A percentile compares a stretch with the other conserved stretches of the same genome.
phyloP scores from a whole-genome alignment of 371 early-diverging fungal genomes.

The Mucor sp. region DNA sequence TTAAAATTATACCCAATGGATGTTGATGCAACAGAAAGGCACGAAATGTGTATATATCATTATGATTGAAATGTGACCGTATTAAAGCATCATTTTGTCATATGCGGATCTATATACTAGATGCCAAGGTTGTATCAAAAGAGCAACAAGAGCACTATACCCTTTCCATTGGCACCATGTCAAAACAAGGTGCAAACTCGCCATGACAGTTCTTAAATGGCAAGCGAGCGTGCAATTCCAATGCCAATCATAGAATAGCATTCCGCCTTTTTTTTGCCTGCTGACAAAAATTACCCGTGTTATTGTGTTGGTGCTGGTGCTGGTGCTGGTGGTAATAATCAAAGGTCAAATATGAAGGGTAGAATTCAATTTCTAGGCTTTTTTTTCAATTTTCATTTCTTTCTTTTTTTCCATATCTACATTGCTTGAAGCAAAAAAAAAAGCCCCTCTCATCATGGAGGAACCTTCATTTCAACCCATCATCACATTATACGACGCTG shows the following conservation, averaged over 20 bases:
- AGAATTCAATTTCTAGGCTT: background rate
- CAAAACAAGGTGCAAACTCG: background rate
- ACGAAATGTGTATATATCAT: background rate
- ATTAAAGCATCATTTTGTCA: background rate
- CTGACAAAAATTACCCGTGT: background rate
- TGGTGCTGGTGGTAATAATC: background rate
- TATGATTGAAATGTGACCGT: background rate
- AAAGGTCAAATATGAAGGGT: background rate
- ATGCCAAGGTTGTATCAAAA: too few species aligned
- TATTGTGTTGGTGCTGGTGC: background rate
- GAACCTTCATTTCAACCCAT: constrained; percentile 15
- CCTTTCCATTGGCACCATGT: background rate
- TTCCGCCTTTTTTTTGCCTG: background rate
- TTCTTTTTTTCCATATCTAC: background rate
- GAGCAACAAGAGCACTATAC: background rate
- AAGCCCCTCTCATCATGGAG: constrained; percentile 5
- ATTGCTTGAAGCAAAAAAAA: background rate
- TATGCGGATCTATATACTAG: background rate
- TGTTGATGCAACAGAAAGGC: too few species aligned
- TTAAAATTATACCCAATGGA: background rate
- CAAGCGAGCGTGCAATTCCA: background rate
- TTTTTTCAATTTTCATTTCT: background rate
- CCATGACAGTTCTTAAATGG: background rate
- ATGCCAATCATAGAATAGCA: background rate
- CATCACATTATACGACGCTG: constrained; percentile 45